phyloP scores from a whole-genome alignment of 1,284 basidiomycete species.

The Calocybe gambosa region DNA sequence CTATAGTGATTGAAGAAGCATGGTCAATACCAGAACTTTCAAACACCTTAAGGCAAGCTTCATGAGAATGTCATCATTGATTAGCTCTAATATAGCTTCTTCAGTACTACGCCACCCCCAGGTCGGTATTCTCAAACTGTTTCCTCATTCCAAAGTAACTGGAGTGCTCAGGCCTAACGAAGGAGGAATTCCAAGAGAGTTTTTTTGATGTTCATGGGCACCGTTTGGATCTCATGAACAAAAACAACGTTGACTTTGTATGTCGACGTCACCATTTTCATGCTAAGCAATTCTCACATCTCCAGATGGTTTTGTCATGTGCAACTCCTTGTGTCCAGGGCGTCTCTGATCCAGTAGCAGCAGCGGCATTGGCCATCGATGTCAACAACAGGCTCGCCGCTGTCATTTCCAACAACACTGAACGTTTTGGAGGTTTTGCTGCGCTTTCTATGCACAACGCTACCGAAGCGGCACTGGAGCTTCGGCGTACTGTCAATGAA shows the following conservation, averaged over 20 bases:
- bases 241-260: conserved; percentile 34
- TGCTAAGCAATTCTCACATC: not conserved
- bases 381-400: conserved; percentile 33
- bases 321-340: conserved; percentile 35
- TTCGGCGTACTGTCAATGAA: conserved; percentile 34
- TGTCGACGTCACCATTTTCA: conserved; percentile 5
- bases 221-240: conserved; percentile 32
- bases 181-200: conserved; percentile 25
- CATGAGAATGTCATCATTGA: not conserved
- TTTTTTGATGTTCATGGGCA: conserved; percentile 36
- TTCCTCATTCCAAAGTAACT: not conserved
- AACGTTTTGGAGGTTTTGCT: conserved; percentile 37
- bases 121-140: not conserved
- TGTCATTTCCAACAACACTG: conserved; percentile 32
- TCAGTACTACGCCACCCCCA: conserved; percentile 9
- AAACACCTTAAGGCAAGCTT: conserved; percentile 19
- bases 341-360: conserved; percentile 28
- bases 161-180: conserved; percentile 21
- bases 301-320: conserved; percentile 36
- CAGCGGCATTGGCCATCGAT: conserved; percentile 27
- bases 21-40: conserved; percentile 33
- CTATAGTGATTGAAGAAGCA: conserved; percentile 36
- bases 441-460: conserved; percentile 41
- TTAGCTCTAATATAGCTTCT: not conserved
- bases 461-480: conserved; percentile 32